Percentiles rank a stretch among this genome's conserved stretches.
Conservation (phyloP, 169 alveolate species). For the Amoebophrya sp. region DNA sequence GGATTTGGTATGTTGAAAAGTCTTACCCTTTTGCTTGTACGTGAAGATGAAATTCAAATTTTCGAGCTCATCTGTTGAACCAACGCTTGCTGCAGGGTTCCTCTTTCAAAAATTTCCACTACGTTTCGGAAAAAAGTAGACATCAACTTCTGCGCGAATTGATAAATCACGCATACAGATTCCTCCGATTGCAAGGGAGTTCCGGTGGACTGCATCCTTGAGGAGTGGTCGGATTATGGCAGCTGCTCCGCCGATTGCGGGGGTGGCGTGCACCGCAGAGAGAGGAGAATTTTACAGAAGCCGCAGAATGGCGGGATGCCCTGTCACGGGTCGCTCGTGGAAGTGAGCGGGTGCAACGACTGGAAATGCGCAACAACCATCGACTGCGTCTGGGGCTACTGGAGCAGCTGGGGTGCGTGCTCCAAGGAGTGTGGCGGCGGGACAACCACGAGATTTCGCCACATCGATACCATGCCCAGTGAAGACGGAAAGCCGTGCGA, state of each 20-base stretch:
- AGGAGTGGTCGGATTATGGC: background rate
- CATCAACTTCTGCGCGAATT: too few relatives aligned
- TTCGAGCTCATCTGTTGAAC: too few relatives aligned
- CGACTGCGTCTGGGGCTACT: background rate
- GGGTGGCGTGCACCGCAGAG: background rate
- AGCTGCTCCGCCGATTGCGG: background rate
- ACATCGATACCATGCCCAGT: background rate
- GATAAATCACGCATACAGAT: too few relatives aligned
- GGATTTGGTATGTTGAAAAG: too few relatives aligned
- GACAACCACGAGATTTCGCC: background rate
- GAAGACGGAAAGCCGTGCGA: background rate
- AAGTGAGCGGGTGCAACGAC: background rate
- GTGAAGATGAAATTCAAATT: too few relatives aligned
- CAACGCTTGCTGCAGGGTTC: too few relatives aligned
- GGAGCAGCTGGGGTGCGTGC: background rate
- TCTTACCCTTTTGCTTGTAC: too few relatives aligned
- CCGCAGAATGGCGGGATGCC: background rate
- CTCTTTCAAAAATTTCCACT: too few relatives aligned
- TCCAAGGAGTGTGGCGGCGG: background rate
- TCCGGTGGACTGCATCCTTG: constrained; percentile 11
- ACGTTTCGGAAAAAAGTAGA: too few relatives aligned
- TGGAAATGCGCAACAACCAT: background rate
- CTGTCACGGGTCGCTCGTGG: background rate
- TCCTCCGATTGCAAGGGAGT: background rate
- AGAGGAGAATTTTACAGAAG: background rate